Percentiles rank a stretch among this genome's conserved stretches.
Conservation (phyloP, 2,329 filamentous ascomycete genomes). For the Epichloe sibirici region DNA sequence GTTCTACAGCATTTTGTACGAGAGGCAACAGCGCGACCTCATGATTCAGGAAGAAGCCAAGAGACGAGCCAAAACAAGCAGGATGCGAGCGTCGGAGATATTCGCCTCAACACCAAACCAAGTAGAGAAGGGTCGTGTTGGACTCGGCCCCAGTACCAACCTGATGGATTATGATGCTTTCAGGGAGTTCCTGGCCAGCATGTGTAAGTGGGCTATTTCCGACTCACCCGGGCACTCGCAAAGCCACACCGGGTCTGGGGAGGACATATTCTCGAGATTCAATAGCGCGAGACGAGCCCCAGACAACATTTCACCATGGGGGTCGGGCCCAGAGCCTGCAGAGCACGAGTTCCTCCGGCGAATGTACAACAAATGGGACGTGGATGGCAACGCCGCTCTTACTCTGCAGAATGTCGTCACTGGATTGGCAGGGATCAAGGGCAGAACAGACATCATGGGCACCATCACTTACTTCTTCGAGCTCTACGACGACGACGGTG, state of each 20-base stretch:
- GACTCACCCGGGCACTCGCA: slow-evolving; percentile 59
- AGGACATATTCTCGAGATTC: slow-evolving; percentile 47
- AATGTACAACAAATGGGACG: slow-evolving; percentile 81
- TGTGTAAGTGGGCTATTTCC: slow-evolving; percentile 86
- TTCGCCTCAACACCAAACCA: slow-evolving; percentile 30
- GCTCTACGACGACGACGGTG: slow-evolving; percentile 84
- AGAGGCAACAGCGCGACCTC: slow-evolving; percentile 71
- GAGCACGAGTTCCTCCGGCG: slow-evolving; percentile 91
- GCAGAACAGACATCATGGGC: slow-evolving; percentile 91
- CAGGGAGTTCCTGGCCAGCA: slow-evolving; percentile 79
- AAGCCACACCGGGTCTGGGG: slow-evolving; percentile 34
- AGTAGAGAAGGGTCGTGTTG: slow-evolving; percentile 75
- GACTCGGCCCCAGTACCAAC: slow-evolving; percentile 76
- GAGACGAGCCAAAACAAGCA: slow-evolving; percentile 49
- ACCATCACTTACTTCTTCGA: slow-evolving; percentile 98
- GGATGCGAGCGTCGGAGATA: slow-evolving; percentile 24
- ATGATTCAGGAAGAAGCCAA: slow-evolving; percentile 67
- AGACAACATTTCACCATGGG: slow-evolving; percentile 39
- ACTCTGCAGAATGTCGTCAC: slow-evolving; percentile 86
- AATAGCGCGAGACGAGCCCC: slow-evolving; percentile 39
- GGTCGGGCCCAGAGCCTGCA: slow-evolving; percentile 53
- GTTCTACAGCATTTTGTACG: slow-evolving; percentile 86
- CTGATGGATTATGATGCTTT: slow-evolving; percentile 98
- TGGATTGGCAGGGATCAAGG: slow-evolving; percentile 82
- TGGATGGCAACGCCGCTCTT: slow-evolving; percentile 61